A percentile compares a stretch with the other conserved stretches of the same genome.
phyloP scores from a whole-genome alignment of 2,329 filamentous ascomycete genomes.

The Alternaria burnsii region DNA sequence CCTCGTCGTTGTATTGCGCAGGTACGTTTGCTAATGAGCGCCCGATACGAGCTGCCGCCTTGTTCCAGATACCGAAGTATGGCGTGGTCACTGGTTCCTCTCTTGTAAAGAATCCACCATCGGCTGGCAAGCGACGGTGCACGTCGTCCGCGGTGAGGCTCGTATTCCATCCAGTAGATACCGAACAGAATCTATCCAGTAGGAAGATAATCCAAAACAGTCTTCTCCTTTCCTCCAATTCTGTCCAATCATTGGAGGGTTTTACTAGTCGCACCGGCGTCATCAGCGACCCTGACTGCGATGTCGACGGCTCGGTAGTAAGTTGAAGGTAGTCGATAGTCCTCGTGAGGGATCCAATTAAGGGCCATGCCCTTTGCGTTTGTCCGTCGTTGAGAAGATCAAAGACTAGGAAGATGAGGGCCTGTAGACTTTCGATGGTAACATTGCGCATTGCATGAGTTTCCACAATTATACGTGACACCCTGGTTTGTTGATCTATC shows the following conservation, averaged over 20 bases:
- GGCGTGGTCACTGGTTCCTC: conserved; percentile 46
- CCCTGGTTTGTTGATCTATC: conserved; percentile 32
- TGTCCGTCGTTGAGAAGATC: conserved; percentile 46
- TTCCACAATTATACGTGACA: conserved; percentile 44
- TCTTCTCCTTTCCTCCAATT: conserved; percentile 43
- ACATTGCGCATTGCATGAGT: conserved; percentile 37
- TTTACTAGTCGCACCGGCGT: conserved; percentile 37
- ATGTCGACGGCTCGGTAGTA: conserved; percentile 39
- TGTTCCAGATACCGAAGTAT: conserved; percentile 49
- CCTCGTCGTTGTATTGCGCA: conserved; percentile 47
- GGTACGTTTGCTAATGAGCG: conserved; percentile 44
- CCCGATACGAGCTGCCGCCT: conserved; percentile 44
- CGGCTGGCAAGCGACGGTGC: conserved; percentile 43
- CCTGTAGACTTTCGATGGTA: conserved; percentile 42
- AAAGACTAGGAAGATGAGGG: conserved; percentile 45
- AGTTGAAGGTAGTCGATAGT: conserved; percentile 47
- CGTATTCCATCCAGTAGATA: conserved; percentile 46
- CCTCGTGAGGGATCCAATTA: conserved; percentile 46
- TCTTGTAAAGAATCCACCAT: conserved; percentile 46
- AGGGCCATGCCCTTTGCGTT: conserved; percentile 40
- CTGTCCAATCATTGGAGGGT: conserved; percentile 42
- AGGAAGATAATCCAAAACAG: conserved; percentile 47
- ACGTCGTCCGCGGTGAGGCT: conserved; percentile 47
- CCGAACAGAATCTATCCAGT: conserved; percentile 46
- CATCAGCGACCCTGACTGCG: conserved; percentile 40